Base-by-base conservation (phyloP, 192 early-diverging fungal species). In the Gryganskiella cystojenkinii region DNA sequence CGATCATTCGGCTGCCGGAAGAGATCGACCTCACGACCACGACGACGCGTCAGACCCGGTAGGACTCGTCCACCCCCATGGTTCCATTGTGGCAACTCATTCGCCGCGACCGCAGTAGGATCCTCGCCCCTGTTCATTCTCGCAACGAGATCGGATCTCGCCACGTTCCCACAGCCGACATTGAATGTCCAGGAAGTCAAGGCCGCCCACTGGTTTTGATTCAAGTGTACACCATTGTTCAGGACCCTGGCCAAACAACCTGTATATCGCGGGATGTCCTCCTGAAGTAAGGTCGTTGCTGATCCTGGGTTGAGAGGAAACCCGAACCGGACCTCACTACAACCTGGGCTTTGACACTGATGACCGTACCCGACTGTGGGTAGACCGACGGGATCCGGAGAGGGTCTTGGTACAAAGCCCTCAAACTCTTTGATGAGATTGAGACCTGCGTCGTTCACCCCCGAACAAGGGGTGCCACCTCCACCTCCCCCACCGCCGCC, bases 311-410 rank as follows among this genome's bases (percentile, higher is more conserved):
- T 64, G 42, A 84, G 60, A 3, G 80, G 79, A 61, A 70, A 78
- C 50, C 45, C 58, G 59, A 68, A 61, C 27, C 55, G 45, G 28
- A 78, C 73, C 37, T 81, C 79, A 37, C 33, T 27, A 56, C 82
- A 83, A 30, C 45, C 37, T 4, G 50, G 45, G 0, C n/a, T 10
- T 7, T 30, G 71, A 69, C 80, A 83, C 13, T 72, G 80, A 44
- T 81, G 82, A 30, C 82, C 80, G 61, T 83, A 82, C 43, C 82
- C 82, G 1, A 72, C 64, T 1, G 82, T 83, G 1, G 80, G 80
- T 56, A 70, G 34, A 5, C 82, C 82, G 17, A 83, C 42, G 5
- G 72, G 82, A 30, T 83, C 82, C 17, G 82, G 82, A 0, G 51
- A 8, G 7, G 82, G 71, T 13, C 24, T 15, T 28, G 72, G 5